These are phyloP conservation scores for Elsinoe fawcettii DNA, from an alignment of 2,329 filamentous ascomycete species.

Conservation along the genomic window DNA sequence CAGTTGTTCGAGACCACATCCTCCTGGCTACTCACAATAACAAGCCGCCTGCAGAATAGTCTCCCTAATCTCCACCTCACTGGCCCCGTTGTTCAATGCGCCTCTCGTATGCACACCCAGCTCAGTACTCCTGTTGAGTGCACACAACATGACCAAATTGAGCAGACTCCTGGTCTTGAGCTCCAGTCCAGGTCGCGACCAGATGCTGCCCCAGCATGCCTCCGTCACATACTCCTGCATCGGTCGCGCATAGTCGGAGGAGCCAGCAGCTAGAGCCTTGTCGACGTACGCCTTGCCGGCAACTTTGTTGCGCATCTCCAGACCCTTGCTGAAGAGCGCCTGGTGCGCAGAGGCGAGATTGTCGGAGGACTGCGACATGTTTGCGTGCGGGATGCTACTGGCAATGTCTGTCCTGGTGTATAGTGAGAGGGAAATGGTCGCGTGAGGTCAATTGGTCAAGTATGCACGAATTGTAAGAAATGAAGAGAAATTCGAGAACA, in stretches of 20 bases:
- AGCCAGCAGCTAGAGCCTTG: constrained; percentile 47
- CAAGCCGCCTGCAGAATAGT: constrained; percentile 44
- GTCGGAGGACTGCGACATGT: constrained; percentile 12
- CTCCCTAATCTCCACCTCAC: constrained; percentile 56
- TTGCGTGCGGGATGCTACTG: neutral
- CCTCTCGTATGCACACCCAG: constrained; percentile 56
- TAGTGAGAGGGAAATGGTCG: neutral
- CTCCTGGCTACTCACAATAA: constrained; percentile 31
- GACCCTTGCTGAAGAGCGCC: constrained; percentile 52
- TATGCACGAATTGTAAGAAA: neutral
- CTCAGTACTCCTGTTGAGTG: constrained; percentile 52
- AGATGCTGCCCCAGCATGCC: constrained; percentile 56
- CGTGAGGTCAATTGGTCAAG: neutral
- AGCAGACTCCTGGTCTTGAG: constrained; percentile 54
- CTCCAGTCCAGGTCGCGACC: constrained; percentile 55
- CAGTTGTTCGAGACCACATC: no score
- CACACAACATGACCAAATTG: constrained; percentile 59
- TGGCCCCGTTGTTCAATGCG: constrained; percentile 55
- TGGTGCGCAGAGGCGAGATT: constrained; percentile 35
- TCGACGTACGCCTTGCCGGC: constrained; percentile 56
- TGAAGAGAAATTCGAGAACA: neutral
- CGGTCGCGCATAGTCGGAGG: constrained; percentile 51
- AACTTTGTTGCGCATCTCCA: constrained; percentile 53
- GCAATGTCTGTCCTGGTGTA: neutral
- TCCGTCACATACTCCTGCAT: constrained; percentile 56